Evolutionary conservation across 2,329 filamentous ascomycete species (phyloP), one percentile per base, ranked within the genome.

Genomic region (Sordariomycetes sp.): DNA sequence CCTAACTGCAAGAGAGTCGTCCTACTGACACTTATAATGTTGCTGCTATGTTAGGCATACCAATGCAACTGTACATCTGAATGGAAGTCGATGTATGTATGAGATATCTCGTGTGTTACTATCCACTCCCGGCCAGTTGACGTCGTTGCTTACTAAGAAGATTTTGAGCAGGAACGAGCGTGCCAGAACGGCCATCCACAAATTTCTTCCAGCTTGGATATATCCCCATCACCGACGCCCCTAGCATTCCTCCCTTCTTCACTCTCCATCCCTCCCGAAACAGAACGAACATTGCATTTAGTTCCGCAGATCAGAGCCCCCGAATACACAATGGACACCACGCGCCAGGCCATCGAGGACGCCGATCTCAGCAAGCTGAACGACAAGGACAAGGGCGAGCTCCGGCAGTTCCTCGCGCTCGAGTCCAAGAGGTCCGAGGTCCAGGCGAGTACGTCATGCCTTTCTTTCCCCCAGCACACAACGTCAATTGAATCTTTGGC

Each of bases 381-480:
- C 65, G 85, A 89, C 60, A 80, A 81, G 67, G 90, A 96, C 73
- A 94, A 90, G 79, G 78, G 83, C 62, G 90, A 97, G 73, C 80
- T 99, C 51, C 88, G 90, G 66, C 84, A 90, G 67, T 92, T 96
- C 72, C 78, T 96, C 59, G 75, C 82, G 64, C 90, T 88, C 68
- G 90, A 96, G 76, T 80, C 81, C 62, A 89, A 96, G 73, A 94
- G 94, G 70, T 82, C 88, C n/a, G 76, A 82, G 62, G 72, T 83
- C 55, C 79, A 82, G 62, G 65, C 72, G 48, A 77, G 86, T 89
- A 69, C 72, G 76, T 32, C 28, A 32, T 75, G 63, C 52, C 69
- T 62, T 25, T 64, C 45, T 10, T 59, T 53, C 35, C 51, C 56
- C 25, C 35, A 36, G 22, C 52, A 24, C 10, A 13, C 32, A 17